Base-by-base conservation (phyloP, 805 yeast species). In the Naumovozyma baii region DNA sequence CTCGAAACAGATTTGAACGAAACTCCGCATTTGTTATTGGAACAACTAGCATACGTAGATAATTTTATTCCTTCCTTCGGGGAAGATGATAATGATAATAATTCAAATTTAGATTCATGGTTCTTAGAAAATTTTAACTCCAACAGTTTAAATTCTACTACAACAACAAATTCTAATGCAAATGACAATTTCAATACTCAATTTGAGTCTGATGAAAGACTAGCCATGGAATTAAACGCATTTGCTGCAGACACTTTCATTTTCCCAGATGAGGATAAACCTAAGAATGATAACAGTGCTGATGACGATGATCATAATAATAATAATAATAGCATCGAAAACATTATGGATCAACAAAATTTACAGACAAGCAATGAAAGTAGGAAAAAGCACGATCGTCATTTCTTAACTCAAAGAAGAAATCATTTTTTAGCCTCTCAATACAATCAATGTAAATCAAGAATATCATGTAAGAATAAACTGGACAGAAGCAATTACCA, bases 221-320 rank as follows among this genome's bases (percentile, higher is more conserved):
- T 73, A 16, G 69, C 75, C 5, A 73, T 74, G 15, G 90, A 82
- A 52, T 67, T 83, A 45, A 82, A 84, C 10, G 86, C 85, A 1
- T 83, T 82, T 68, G 88, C 87, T 0, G 87, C 81, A 50, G 88
- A 81, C 43, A 70, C 84, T 3, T 83, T 83, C 49, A 72, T 82
- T 3, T 83, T 82, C 54, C 85, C 87, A 1, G 90, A 82, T 52
- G 90, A 83, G 52, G 88, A 81, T 20, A 81, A 81, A 8, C 26
- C 15, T 28, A 33, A 19, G 14, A 31, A 33, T 18, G 16, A 34
- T 22, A 35, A 22, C 7, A 22, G 26, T 22, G 9, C 26, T 7
- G 26, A 36, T 12, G 38, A 37, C 18, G 37, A 38, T 31, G 32
- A 36, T 22, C 20, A 31, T 26, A 36, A 31, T 18, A 28, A 33